Evolutionary conservation across 352 stramenopile species (phyloP).

Genomic region (Detonula confervacea): DNA sequence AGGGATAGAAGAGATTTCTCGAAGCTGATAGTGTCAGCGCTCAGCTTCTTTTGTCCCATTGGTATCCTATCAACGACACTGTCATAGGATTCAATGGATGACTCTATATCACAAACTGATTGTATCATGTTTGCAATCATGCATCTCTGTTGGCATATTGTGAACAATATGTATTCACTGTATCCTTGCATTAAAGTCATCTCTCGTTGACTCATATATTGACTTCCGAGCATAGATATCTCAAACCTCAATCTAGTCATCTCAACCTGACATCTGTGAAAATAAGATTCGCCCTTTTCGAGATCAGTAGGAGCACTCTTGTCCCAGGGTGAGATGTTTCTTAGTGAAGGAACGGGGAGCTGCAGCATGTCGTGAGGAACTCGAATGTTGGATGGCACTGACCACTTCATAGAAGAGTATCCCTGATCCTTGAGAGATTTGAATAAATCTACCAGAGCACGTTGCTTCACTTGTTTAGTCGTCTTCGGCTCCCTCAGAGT

Average conservation of each 20-base stretch:
- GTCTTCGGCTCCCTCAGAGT: constrained; percentile 86
- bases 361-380: constrained; percentile 76
- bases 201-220: constrained; percentile 81
- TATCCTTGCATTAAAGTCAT: constrained; percentile 81
- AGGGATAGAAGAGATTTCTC: constrained; percentile 49
- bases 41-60: constrained; percentile 49
- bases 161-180: constrained; percentile 77
- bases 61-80: constrained; percentile 45
- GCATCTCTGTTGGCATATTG: constrained; percentile 74
- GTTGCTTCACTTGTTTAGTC: constrained; percentile 96
- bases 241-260: constrained; percentile 71
- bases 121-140: constrained; percentile 60
- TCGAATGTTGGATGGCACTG: constrained; percentile 68
- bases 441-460: constrained; percentile 95
- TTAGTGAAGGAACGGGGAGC: constrained; percentile 63
- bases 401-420: constrained; percentile 80
- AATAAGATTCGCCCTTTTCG: constrained; percentile 79
- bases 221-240: constrained; percentile 76
- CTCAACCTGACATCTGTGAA: constrained; percentile 74
- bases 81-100: constrained; percentile 43
- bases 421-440: constrained; percentile 80
- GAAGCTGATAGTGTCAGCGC: constrained; percentile 35
- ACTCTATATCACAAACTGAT: constrained; percentile 43
- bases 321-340: constrained; percentile 17
- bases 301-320: constrained; percentile 34